These are phyloP conservation scores for Geosmithia putterillii DNA, from an alignment of 2,329 filamentous ascomycete genomes.

Conservation along the genomic window DNA sequence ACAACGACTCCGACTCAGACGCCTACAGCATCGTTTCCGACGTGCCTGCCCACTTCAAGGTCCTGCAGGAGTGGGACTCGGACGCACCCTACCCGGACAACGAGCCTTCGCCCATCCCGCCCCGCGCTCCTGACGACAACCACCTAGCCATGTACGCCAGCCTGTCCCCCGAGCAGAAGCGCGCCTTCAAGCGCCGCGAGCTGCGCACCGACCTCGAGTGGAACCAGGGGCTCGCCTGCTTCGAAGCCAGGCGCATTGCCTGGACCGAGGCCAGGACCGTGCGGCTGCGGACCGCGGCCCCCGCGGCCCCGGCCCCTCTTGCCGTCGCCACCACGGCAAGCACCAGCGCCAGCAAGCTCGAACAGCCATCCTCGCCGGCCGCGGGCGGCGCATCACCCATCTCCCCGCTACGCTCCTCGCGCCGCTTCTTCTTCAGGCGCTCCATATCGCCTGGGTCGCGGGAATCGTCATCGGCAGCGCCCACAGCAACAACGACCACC, in stretches of 20 bases:
- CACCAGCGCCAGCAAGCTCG: not conserved
- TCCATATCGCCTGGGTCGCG: conserved; percentile 23
- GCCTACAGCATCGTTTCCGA: conserved; percentile 47
- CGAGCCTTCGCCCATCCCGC: conserved; percentile 10
- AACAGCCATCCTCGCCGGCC: not conserved
- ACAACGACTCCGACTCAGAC: conserved; percentile 35
- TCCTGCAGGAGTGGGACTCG: conserved; percentile 43
- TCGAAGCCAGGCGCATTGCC: conserved; percentile 61
- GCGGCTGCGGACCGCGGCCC: conserved; percentile 37
- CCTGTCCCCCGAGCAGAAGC: conserved; percentile 26
- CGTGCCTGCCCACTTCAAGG: conserved; percentile 34
- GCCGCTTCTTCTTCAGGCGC: conserved; percentile 37
- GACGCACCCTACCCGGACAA: conserved; percentile 40
- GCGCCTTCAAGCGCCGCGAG: conserved; percentile 42
- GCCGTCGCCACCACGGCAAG: conserved; percentile 6
- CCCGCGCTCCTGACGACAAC: conserved; percentile 22
- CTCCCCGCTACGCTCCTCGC: conserved; percentile 20
- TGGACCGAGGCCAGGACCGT: conserved; percentile 71
- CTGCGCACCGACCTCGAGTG: conserved; percentile 55
- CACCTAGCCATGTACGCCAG: conserved; percentile 14
- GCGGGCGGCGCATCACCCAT: conserved; percentile 9
- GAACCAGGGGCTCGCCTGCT: conserved; percentile 77
- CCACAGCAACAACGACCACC: not conserved
- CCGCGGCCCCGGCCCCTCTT: too few species aligned
- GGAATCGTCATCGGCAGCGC: too few species aligned